A percentile compares a stretch with the other conserved stretches of the same genome.
Conservation (phyloP, 179 eudicot genomes). For the Gypsophila paniculata region DNA sequence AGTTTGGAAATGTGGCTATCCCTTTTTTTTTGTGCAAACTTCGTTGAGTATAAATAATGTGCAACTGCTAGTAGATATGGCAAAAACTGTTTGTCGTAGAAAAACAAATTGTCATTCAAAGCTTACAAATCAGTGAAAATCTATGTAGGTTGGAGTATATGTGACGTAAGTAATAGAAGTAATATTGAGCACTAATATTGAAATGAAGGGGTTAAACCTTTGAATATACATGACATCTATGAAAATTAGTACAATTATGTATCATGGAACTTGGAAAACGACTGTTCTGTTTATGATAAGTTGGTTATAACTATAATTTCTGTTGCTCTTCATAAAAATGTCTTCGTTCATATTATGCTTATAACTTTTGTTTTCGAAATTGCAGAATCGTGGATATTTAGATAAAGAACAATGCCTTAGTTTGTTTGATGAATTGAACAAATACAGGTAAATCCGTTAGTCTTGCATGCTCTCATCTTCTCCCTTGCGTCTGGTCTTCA, state of each 20-base stretch:
- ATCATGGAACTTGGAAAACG: background rate
- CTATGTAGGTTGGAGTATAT: no score
- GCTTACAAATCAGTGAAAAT: no score
- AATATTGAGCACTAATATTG: background rate
- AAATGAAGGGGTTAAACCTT: background rate
- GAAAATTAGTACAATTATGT: background rate
- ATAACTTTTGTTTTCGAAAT: conserved; percentile 14
- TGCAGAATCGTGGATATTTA: conserved; percentile 54
- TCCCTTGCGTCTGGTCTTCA: conserved; percentile 5
- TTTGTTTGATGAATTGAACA: conserved; percentile 81
- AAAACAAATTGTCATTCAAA: no score
- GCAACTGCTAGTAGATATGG: background rate
- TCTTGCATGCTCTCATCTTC: background rate
- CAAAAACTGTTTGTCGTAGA: background rate
- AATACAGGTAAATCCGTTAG: conserved; percentile 58
- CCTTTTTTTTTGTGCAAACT: background rate
- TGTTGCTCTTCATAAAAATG: background rate
- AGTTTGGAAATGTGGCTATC: conserved; percentile 26
- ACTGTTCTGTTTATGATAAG: background rate
- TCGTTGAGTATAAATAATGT: background rate
- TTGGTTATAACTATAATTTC: background rate
- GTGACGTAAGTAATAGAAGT: no score
- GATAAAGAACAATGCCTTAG: conserved; percentile 62
- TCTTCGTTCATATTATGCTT: background rate
- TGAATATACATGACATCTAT: background rate